Evolutionary conservation across 2,329 filamentous ascomycete genomes (phyloP).

Genomic region (Iodosphaeria phyllophila): DNA sequence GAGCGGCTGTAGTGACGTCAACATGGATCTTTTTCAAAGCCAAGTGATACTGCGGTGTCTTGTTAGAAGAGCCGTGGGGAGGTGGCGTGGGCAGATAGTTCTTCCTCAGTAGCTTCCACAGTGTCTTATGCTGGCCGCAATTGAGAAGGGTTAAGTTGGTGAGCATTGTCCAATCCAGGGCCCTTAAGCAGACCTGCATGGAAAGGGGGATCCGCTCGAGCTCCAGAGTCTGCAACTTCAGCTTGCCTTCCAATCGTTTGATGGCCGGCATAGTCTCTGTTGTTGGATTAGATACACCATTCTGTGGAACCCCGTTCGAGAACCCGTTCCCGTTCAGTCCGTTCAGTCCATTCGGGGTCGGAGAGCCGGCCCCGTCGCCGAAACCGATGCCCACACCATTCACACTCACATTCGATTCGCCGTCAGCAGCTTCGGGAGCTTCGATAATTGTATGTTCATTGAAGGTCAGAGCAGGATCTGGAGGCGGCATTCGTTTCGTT

Average conservation of each 20-base stretch:
- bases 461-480: no score
- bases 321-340: no score
- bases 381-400: not conserved
- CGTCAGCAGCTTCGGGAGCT: not conserved
- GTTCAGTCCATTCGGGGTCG: not conserved
- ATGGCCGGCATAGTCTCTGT: not conserved
- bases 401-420: not conserved
- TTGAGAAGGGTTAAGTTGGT: conserved; percentile 56
- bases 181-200: conserved; percentile 47
- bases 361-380: not conserved
- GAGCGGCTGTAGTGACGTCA: conserved; percentile 46
- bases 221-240: conserved; percentile 54
- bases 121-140: conserved; percentile 51
- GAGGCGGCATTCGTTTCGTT: no score
- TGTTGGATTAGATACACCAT: no score
- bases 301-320: no score
- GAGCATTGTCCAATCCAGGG: conserved; percentile 56
- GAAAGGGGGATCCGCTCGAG: conserved; percentile 61
- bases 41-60: conserved; percentile 35
- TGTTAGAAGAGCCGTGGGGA: conserved; percentile 12
- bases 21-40: conserved; percentile 59
- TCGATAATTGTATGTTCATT: no score
- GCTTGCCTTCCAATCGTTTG: conserved; percentile 31
- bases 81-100: conserved; percentile 31
- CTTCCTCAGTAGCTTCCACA: conserved; percentile 56